Conservation (phyloP, 2,329 filamentous ascomycete genomes). For the Hymenoscyphus albidus region DNA sequence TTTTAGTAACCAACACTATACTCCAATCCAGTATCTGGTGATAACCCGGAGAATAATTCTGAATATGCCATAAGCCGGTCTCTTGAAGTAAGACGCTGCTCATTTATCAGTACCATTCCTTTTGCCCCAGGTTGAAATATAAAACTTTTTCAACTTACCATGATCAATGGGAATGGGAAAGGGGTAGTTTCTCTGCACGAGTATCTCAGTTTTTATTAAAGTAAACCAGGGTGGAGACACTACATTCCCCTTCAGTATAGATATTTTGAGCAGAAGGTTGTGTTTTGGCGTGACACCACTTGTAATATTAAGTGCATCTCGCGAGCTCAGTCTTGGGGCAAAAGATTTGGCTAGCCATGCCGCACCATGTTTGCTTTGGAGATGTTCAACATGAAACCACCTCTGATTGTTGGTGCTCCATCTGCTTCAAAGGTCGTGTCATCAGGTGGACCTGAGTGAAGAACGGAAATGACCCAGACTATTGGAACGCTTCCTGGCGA, state of each 20-base stretch:
- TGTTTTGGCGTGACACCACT: slow-evolving; percentile 5
- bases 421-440: slow-evolving; percentile 27
- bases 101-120: neutral
- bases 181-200: slow-evolving; percentile 27
- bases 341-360: slow-evolving; percentile 33
- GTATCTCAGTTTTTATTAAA: slow-evolving; percentile 37
- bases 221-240: slow-evolving; percentile 40
- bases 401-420: slow-evolving; percentile 21
- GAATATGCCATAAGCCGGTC: slow-evolving; percentile 36
- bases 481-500: slow-evolving; percentile 31
- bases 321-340: slow-evolving; percentile 30
- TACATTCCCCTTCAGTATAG: slow-evolving; percentile 14
- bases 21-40: slow-evolving; percentile 32
- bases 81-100: slow-evolving; percentile 28
- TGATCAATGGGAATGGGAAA: slow-evolving; percentile 10
- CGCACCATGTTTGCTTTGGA: slow-evolving; percentile 35
- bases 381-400: slow-evolving; percentile 32
- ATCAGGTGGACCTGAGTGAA: slow-evolving; percentile 9
- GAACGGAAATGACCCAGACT: slow-evolving; percentile 31
- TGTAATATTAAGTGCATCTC: slow-evolving; percentile 36
- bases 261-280: neutral
- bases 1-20: slow-evolving; percentile 39
- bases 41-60: slow-evolving; percentile 37
- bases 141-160: slow-evolving; percentile 18
- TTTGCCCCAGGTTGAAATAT: neutral